Evolutionary conservation across 495 filamentous ascomycete genomes (phyloP), one percentile per base, ranked within the genome.

Genomic region (Rostrohypoxylon terebratum): DNA sequence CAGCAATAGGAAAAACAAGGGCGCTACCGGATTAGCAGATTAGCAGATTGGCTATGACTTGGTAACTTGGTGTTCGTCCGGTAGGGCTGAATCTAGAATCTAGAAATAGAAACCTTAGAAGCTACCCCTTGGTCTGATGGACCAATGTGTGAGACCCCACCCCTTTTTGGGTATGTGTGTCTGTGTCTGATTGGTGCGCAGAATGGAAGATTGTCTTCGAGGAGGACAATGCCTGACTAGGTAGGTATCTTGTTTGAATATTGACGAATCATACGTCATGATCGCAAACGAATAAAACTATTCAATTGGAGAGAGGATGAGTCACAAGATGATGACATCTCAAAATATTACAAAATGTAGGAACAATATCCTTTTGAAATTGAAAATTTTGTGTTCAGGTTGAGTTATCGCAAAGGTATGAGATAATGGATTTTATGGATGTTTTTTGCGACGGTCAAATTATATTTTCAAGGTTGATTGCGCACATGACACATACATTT

Each of bases 81-180:
- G 66, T 74, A 74, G 71, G 71, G 71, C 71, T 74, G 71, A 74
- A 63, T 74, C 71, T 69, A 70, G 66, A 74, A 66, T 73, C 71
- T 69, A 73, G 71, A 74, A 63, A 57, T 74, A 51, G 71, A 64
- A 55, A 1, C 28, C 28, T 28, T 28, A 28, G 28, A 28, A 74
- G 62, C 61, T 66, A 69, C 58, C 63, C 60, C 44, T 50, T 61
- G 25, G 50, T 44, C 20, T 50, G 62, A 57, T 69, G 66, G 59
- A n/a, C 61, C 66, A 73, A 66, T 67, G 25, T 67, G 71, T 70
- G 25, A 70, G 66, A 67, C 66, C 71, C 71, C 71, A 69, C 66
- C 71, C 71, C 71, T 63, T 69, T 74, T 70, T 28, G 23, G 23
- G 62, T 51, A 74, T 69, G 66, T 74, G 71, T 74, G 71, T 74